Percentiles rank a stretch among this genome's conserved stretches.
Conservation (phyloP, 2,329 filamentous ascomycete species). For the Epichloe hybrida region DNA sequence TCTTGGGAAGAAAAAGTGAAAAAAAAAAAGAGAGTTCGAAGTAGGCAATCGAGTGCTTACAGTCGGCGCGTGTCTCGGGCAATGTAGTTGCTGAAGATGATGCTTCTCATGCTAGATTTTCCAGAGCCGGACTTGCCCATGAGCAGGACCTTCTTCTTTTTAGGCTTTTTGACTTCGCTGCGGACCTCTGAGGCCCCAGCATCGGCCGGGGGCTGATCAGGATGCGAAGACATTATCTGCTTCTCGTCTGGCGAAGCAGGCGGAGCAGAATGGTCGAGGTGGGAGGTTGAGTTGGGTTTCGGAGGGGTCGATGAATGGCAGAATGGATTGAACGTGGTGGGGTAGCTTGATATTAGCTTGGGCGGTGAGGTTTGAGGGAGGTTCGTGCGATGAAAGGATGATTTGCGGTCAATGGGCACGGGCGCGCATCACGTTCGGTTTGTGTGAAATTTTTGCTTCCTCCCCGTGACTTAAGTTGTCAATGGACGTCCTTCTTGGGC, state of each 20-base stretch:
- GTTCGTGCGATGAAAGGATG: not conserved
- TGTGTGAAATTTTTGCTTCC: not conserved
- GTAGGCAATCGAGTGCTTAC: constrained; percentile 23
- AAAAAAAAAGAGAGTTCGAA: not conserved
- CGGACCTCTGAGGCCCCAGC: constrained; percentile 20
- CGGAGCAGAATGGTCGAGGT: not conserved
- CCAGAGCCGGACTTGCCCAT: constrained; percentile 97
- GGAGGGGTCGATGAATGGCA: not conserved
- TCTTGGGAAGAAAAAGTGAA: not conserved
- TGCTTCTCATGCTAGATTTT: constrained; percentile 96
- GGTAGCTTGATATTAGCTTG: not conserved
- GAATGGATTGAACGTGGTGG: not conserved
- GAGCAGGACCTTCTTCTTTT: constrained; percentile 80
- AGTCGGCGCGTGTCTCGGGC: constrained; percentile 87
- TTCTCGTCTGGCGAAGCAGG: not conserved
- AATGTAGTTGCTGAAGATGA: constrained; percentile 98
- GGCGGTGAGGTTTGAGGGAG: constrained; percentile 1
- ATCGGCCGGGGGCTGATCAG: not conserved
- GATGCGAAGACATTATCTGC: constrained; percentile 6
- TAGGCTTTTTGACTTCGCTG: constrained; percentile 49
- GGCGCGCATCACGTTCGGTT: not conserved
- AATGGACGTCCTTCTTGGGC: too few relatives aligned
- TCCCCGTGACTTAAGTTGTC: too few relatives aligned
- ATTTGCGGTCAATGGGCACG: too few relatives aligned
- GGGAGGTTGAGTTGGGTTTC: not conserved